A percentile compares a stretch with the other conserved stretches of the same genome.
Conservation (phyloP, 2,329 filamentous ascomycete genomes). For the Botrytis hyacinthi region DNA sequence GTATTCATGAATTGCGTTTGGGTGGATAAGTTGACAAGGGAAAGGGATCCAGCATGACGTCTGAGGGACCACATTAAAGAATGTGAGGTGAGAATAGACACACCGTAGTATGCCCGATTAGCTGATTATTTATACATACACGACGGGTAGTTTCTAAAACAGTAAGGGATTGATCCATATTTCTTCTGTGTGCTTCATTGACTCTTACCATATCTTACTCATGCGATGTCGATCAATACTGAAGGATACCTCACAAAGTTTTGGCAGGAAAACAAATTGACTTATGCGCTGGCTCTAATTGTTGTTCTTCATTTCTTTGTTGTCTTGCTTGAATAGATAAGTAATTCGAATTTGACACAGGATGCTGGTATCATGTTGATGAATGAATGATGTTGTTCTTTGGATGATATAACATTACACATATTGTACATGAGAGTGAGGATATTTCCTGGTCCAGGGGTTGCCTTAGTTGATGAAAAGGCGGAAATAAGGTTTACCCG, state of each 20-base stretch:
- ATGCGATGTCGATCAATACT: background rate
- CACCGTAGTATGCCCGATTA: conserved; percentile 16
- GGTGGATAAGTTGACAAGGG: conserved; percentile 18
- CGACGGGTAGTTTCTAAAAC: background rate
- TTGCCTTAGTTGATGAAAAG: background rate
- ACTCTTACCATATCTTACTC: background rate
- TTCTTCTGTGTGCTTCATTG: background rate
- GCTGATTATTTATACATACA: background rate
- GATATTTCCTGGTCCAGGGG: background rate
- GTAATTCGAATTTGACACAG: background rate
- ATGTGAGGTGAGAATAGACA: conserved; percentile 11
- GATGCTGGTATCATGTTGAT: background rate
- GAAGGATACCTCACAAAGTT: background rate
- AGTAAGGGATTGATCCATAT: conserved; percentile 1
- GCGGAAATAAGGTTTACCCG: background rate
- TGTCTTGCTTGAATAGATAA: background rate
- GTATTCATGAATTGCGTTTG: conserved; percentile 18
- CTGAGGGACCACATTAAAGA: background rate
- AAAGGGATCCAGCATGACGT: conserved; percentile 23
- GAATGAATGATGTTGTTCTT: background rate
- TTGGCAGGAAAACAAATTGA: background rate
- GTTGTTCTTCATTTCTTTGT: background rate
- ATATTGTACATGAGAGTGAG: background rate
- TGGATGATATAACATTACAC: background rate
- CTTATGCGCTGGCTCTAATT: background rate